Conservation (phyloP, 2,329 filamentous ascomycete genomes). For the Calonectria pteridis region DNA sequence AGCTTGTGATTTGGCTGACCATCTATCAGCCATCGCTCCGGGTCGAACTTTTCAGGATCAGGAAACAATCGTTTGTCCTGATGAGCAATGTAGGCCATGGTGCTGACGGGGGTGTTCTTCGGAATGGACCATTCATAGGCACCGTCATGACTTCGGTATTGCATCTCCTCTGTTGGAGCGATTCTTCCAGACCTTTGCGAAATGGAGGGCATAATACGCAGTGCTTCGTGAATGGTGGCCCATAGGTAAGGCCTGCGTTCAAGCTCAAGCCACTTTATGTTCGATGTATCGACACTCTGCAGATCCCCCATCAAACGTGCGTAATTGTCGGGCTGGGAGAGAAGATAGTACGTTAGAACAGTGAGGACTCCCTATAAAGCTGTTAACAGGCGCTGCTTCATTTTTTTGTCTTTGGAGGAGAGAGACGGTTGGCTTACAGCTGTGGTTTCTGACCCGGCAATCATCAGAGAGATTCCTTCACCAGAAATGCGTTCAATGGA, state of each 20-base stretch:
- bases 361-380: conserved; percentile 42
- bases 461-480: conserved; percentile 53
- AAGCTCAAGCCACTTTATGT: conserved; percentile 47
- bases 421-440: conserved; percentile 40
- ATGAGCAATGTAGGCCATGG: conserved; percentile 49
- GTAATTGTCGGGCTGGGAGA: conserved; percentile 49
- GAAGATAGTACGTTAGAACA: conserved; percentile 52
- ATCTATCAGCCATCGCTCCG: conserved; percentile 44
- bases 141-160: conserved; percentile 40
- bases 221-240: conserved; percentile 52
- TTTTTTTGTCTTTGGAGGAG: not conserved
- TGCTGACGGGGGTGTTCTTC: conserved; percentile 49
- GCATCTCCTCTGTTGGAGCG: conserved; percentile 42
- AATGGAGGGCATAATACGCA: conserved; percentile 51
- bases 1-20: conserved; percentile 45
- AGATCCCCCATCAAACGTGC: conserved; percentile 48
- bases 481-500: conserved; percentile 49
- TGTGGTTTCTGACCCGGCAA: conserved; percentile 55
- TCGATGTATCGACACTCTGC: conserved; percentile 38
- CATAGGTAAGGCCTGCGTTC: conserved; percentile 53
- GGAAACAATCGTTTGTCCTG: conserved; percentile 48
- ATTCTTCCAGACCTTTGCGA: conserved; percentile 40
- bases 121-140: conserved; percentile 39
- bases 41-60: conserved; percentile 49
- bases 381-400: not conserved